Base-by-base conservation (phyloP, 352 stramenopile genomes). In the Phytophthora pseudosyringae region DNA sequence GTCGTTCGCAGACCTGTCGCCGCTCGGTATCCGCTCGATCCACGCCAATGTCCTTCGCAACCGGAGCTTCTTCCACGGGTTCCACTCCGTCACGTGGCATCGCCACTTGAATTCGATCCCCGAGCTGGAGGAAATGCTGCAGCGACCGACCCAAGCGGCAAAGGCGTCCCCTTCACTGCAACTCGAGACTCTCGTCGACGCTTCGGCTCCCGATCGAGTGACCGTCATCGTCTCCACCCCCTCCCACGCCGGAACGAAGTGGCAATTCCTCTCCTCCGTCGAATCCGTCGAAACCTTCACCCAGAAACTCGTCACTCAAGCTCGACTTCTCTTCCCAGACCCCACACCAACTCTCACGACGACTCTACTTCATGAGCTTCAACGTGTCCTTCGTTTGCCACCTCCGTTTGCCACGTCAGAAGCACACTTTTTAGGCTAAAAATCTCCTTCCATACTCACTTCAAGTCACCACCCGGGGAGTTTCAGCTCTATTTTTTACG, bases 1-100 rank as follows among this genome's bases (percentile, higher is more conserved):
- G 3, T 84, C 81, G 3, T 65, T 80, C 12, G 80, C 81, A 2
- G 83, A 93, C 29, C 26, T 90, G 13, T 75, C 70, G 8, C 43
- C 76, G 1, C 21, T 64, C 8, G 78, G 58, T 7, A 75, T 93
- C 21, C 76, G 70, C 7, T 62, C 71, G 1, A 78, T 93, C n/a
- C 78, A 91, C 55, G 41, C 33, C 1, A 90, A 90, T 33, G 28
- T 79, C 7, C 3, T 41, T 3, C 53, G 32, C 25, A 59, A 65
- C 28, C 40, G 46, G 2, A 65, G 25, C 13, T 69, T 73, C 26
- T 73, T 59, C 13, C 38, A 62, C 5, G 53, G 35, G 0, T 69
- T 69, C 16, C 40, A 62, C n/a, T 29, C 39, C 4, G 28, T 52
- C 40, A 69, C 40, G 3, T 73, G 65, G 65, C 39, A 54, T 45